These are phyloP conservation scores for Naegleria fowleri DNA, from an alignment of 208 protist species.

Conservation along the genomic window DNA sequence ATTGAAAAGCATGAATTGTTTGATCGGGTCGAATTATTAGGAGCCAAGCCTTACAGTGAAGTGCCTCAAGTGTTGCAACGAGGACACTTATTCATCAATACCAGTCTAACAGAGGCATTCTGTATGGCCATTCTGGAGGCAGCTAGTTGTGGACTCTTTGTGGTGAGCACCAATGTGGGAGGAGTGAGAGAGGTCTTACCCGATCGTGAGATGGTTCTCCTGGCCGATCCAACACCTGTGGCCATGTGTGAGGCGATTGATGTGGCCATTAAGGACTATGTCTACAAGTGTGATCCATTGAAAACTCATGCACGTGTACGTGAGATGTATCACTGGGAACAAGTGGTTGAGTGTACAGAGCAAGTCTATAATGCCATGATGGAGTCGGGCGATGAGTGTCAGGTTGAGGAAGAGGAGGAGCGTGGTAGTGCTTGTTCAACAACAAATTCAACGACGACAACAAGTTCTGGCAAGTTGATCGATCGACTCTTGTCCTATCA, in stretches of 20 bases:
- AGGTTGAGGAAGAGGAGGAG: too few species aligned
- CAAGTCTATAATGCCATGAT: conserved; percentile 81
- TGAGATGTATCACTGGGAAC: conserved; percentile 88
- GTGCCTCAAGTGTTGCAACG: conserved; percentile 77
- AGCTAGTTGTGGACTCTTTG: conserved; percentile 80
- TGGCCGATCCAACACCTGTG: conserved; percentile 33
- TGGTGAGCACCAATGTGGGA: conserved; percentile 92
- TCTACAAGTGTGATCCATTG: conserved; percentile 67
- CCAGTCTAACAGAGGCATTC: conserved; percentile 95
- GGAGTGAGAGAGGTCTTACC: conserved; percentile 95
- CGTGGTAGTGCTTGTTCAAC: too few species aligned
- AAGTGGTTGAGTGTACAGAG: conserved; percentile 83
- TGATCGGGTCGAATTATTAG: conserved; percentile 90
- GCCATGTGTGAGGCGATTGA: conserved; percentile 58
- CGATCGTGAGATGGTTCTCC: conserved; percentile 79
- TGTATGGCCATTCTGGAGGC: conserved; percentile 98
- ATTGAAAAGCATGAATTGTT: conserved; percentile 88
- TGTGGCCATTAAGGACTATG: conserved; percentile 60
- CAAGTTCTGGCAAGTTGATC: background rate
- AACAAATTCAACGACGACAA: too few species aligned
- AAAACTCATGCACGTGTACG: conserved; percentile 73
- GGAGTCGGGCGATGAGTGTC: too few species aligned
- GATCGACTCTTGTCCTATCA: background rate
- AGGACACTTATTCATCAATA: conserved; percentile 97
- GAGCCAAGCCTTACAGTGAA: conserved; percentile 79